These are phyloP conservation scores for Globisporangium spiculum DNA, from an alignment of 352 stramenopile species.

Conservation along the genomic window DNA sequence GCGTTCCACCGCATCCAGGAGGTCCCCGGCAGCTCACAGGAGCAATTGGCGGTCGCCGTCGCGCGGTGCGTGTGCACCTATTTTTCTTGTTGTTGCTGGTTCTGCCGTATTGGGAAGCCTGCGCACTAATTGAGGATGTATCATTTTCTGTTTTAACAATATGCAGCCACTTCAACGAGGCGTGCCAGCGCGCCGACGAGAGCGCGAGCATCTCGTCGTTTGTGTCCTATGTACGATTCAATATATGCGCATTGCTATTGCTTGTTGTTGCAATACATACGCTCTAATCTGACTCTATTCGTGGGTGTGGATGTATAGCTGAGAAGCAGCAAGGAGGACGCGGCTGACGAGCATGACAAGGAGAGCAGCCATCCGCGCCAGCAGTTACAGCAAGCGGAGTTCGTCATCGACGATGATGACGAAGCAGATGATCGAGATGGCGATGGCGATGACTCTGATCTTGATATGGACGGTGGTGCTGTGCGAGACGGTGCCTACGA, in stretches of 20 bases:
- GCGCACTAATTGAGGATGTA: neutral
- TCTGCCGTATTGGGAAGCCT: neutral
- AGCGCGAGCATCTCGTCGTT: conserved; percentile 61
- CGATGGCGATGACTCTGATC: neutral
- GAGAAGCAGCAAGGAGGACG: conserved; percentile 1
- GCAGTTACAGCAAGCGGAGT: neutral
- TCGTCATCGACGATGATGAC: neutral
- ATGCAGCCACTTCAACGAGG: conserved; percentile 63
- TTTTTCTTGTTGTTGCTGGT: neutral
- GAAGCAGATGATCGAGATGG: neutral
- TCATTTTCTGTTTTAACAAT: conserved; percentile 7
- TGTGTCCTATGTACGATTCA: conserved; percentile 51
- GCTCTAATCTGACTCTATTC: neutral
- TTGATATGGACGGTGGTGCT: conserved; percentile 7
- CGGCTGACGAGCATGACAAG: conserved; percentile 23
- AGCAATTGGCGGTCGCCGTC: conserved; percentile 59
- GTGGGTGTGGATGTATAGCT: neutral
- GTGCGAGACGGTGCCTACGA: conserved; percentile 10
- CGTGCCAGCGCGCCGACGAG: conserved; percentile 62
- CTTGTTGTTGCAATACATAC: neutral
- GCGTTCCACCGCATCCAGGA: conserved; percentile 56
- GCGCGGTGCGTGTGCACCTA: conserved; percentile 35
- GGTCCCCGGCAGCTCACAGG: conserved; percentile 39
- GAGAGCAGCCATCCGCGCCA: conserved; percentile 29
- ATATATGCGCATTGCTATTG: neutral